A percentile compares a stretch with the other conserved stretches of the same genome.
Conservation (phyloP, 768 basidiomycete species). For the Baorangia bicolor region DNA sequence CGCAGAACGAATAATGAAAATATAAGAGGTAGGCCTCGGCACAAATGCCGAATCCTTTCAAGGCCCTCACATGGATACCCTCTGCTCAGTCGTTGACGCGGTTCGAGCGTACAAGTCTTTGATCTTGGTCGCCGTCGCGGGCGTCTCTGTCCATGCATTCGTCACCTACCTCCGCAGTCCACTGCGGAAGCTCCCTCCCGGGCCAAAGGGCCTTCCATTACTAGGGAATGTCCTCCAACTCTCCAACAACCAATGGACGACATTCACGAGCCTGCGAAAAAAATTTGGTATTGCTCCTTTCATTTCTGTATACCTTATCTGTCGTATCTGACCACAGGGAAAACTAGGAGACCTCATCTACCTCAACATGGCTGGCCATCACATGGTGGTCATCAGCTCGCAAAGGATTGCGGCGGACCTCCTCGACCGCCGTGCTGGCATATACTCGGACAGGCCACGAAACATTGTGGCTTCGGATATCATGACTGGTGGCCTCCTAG, state of each 20-base stretch:
- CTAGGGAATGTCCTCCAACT: conserved; percentile 2
- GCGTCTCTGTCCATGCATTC: not conserved
- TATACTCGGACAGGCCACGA: conserved; percentile 34
- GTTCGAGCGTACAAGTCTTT: not conserved
- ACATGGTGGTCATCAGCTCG: conserved; percentile 32
- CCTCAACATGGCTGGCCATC: conserved; percentile 15
- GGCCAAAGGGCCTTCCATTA: conserved; percentile 3
- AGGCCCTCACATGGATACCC: not conserved
- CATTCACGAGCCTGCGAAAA: not conserved
- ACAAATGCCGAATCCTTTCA: too few relatives aligned
- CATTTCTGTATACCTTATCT: not conserved
- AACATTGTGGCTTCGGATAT: conserved; percentile 32
- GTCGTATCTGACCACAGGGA: not conserved
- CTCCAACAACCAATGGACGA: conserved; percentile 1
- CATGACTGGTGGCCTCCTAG: conserved; percentile 29
- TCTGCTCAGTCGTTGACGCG: not conserved
- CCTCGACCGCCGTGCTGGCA: conserved; percentile 35
- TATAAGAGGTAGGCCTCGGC: not conserved
- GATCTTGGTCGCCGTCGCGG: not conserved
- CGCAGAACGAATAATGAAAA: too few relatives aligned
- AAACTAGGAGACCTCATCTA: conserved; percentile 1
- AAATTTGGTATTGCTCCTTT: not conserved
- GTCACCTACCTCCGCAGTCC: conserved; percentile 4
- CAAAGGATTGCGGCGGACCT: conserved; percentile 35
- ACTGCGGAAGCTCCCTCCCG: conserved; percentile 4